Base-by-base conservation (phyloP, 2,329 filamentous ascomycete genomes). In the Colletotrichum sp. region DNA sequence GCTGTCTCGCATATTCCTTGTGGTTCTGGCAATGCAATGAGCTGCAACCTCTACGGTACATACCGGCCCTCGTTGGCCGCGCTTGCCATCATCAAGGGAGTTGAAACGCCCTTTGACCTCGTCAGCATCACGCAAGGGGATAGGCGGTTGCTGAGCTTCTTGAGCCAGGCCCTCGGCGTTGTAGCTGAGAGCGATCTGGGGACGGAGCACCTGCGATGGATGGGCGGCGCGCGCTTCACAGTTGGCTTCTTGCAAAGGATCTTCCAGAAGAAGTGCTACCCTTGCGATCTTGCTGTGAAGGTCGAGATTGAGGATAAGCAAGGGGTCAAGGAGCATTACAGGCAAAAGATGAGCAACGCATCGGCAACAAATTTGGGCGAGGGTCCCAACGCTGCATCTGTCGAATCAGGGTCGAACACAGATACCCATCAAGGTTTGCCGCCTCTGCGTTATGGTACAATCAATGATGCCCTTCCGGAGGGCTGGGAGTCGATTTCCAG, bases 11-110 rank as follows among this genome's bases (percentile, higher is more conserved):
- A 98, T 82, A 89, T 99, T 44, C 97, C 97, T 2, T 98, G 96
- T 82, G 97, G 97, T 16, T 97, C 95, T 66, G 97, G 97, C 8
- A 99, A 99, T 84, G 97, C 95, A 27, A 94, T 99, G 92, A 95
- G 95, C 78, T 93, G 94, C 87, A 99, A 98, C 83, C 86, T 98
- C 63, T 95, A 95, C 79, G 97, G 96, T 7, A 96, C 96, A 1
- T 90, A 93, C 78, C 92, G 91, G 78, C 90, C 94, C 11, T 94
- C 92, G 76, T 84, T 95, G 62, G 95, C 96, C 1, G 95, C 96
- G 1, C 87, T 99, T 77, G 93, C 92, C 29, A 93, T 98, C 63
- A 91, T 98, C 81, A 99, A 99, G 84, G 96, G 96, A 13, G 86
- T 96, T 16, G 90, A 93, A n/a, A 97, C 93, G 13, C 93, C 95